These are phyloP conservation scores for Trichosporon asahii DNA, from an alignment of 1,284 basidiomycete genomes.

Conservation along the genomic window DNA sequence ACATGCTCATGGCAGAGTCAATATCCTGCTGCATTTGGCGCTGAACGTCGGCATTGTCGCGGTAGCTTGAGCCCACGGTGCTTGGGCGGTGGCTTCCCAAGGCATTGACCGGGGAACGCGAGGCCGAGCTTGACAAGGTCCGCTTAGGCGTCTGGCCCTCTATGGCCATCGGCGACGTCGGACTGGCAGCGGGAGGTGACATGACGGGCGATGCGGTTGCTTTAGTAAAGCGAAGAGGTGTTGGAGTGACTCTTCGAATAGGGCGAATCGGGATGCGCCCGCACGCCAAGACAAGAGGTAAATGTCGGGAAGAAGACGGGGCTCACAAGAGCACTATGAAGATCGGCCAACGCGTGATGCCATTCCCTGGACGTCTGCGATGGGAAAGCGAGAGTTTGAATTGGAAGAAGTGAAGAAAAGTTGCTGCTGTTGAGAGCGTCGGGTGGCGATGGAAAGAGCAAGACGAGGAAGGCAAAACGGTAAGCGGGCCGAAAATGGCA, in stretches of 20 bases:
- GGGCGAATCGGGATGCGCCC: background rate
- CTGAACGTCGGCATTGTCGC: conserved; percentile 33
- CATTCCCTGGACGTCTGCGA: background rate
- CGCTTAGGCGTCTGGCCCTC: conserved; percentile 14
- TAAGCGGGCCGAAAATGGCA: background rate
- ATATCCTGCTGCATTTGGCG: conserved; percentile 49
- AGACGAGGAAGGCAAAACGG: background rate
- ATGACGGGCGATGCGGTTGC: background rate
- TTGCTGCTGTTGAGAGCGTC: background rate
- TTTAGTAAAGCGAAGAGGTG: background rate
- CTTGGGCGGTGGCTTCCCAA: conserved; percentile 17
- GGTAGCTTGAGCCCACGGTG: conserved; percentile 20
- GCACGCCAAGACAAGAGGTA: background rate
- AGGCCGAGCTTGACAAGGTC: conserved; percentile 22
- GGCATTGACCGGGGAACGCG: conserved; percentile 35
- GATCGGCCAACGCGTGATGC: background rate
- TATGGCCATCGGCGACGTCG: conserved; percentile 1
- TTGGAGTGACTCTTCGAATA: background rate
- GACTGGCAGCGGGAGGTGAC: background rate
- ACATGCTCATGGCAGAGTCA: conserved; percentile 49
- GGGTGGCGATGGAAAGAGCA: background rate
- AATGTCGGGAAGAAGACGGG: background rate
- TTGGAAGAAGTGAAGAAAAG: background rate
- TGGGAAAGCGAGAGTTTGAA: background rate
- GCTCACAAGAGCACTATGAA: conserved; percentile 4